Evolutionary conservation across 2,329 filamentous ascomycete species (phyloP).

Genomic region (Fusarium annulatum): DNA sequence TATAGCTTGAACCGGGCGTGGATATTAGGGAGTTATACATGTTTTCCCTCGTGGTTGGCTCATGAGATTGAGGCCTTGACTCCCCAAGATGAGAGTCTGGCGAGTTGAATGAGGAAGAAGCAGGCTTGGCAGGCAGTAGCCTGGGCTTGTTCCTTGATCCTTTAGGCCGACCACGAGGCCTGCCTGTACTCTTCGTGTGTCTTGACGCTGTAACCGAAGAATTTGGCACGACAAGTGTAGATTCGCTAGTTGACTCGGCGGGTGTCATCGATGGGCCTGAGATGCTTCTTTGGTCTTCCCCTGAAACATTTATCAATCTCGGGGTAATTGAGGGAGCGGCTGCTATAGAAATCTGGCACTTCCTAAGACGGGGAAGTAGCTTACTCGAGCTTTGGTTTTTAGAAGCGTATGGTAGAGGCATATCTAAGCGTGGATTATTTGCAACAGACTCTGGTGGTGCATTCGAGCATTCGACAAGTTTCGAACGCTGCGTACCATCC

Average conservation of each 20-base stretch:
- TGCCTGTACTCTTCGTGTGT: conserved; percentile 39
- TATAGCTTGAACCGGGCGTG: neutral
- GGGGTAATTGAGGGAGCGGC: neutral
- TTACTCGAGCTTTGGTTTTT: neutral
- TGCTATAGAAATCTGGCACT: neutral
- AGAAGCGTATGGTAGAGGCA: neutral
- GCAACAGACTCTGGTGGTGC: neutral
- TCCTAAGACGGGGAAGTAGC: neutral
- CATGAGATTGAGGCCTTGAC: conserved; percentile 40
- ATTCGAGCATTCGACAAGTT: neutral
- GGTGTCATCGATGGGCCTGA: neutral
- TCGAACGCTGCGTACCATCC: neutral
- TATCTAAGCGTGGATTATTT: neutral
- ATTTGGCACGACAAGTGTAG: neutral
- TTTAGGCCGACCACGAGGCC: conserved; percentile 56
- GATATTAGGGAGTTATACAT: neutral
- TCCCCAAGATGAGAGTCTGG: neutral
- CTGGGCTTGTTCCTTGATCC: conserved; percentile 59
- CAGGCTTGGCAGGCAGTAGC: conserved; percentile 19
- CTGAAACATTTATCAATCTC: neutral
- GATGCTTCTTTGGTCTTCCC: neutral
- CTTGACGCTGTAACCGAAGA: conserved; percentile 2
- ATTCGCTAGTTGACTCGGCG: neutral
- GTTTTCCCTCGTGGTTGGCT: conserved; percentile 1
- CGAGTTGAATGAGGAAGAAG: neutral